Base-by-base conservation (phyloP, 768 basidiomycete species). In the Tulasnella sp. region DNA sequence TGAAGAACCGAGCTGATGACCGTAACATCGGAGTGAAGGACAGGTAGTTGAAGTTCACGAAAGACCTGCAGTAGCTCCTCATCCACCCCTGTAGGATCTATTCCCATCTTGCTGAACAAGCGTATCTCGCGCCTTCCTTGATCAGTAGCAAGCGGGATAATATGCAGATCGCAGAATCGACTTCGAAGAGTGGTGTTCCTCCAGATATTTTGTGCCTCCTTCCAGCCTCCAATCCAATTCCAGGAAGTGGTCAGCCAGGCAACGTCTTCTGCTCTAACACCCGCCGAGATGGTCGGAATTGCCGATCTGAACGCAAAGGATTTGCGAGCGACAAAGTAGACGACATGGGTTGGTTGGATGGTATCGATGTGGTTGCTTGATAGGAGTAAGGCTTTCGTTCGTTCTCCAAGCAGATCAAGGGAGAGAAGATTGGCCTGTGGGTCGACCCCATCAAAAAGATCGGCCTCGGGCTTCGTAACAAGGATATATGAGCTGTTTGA, bases 211-310 rank as follows among this genome's bases (percentile, higher is more conserved):
- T 4, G 17, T 2, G 19, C 10, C 10, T 54, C 59, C 0, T 52
- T n/a, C 67, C 71, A 77, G 0, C 34, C 59, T 4, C 63, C 65
- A 48, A 76, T 52, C 78, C 78, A 79, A 2, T 53, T 45, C 79
- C 78, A 80, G 61, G 78, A 79, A 1, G 54, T 51, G 0, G 68
- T 65, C 15, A 78, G 56, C 74, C 75, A 77, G 3, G 56, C 42
- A 15, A 74, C 60, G 4, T 19, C 38, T 9, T 63, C 49, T 3
- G 27, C 54, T 8, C 62, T 60, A 38, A 68, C 63, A 5, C 62
- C 60, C 27, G 58, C 58, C 15, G 38, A 32, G 17, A 32, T 17
- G n/a, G 51, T 38, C 10, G 38, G 26, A 2, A n/a, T 51, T n/a
- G 19, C n/a, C 2, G 10, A 26, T 3, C 24, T 9, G 13, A 34